A percentile compares a stretch with the other conserved stretches of the same genome.
phyloP scores from a whole-genome alignment of 2,329 filamentous ascomycete species.

The Thielaviopsis ethacetica region DNA sequence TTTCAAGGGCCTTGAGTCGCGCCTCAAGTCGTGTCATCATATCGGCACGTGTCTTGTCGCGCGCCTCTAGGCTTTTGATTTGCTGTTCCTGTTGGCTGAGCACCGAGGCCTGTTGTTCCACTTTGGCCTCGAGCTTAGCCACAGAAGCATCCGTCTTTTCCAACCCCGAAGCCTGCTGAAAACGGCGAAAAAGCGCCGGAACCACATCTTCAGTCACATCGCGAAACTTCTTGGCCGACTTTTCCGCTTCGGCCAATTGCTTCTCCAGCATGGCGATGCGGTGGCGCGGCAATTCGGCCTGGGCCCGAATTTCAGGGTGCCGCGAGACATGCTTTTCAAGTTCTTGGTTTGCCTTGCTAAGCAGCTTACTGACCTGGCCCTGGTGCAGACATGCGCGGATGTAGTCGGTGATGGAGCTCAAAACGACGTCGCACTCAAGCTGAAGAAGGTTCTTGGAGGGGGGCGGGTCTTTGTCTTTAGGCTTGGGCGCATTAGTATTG shows the following conservation, averaged over 20 bases:
- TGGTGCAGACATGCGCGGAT: background rate
- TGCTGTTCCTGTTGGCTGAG: background rate
- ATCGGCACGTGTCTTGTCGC: background rate
- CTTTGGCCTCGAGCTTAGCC: background rate
- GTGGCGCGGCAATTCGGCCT: background rate
- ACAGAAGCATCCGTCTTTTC: background rate
- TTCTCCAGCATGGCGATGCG: background rate
- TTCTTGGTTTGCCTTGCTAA: background rate
- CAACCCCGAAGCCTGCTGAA: background rate
- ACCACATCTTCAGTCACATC: background rate
- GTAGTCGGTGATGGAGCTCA: background rate
- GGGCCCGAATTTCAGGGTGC: slow-evolving; percentile 1
- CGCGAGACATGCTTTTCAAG: slow-evolving; percentile 3
- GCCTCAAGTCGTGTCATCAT: background rate
- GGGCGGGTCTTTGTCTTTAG: background rate
- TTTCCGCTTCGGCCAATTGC: background rate
- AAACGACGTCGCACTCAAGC: background rate
- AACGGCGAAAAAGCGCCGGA: background rate
- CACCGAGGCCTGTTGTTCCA: background rate
- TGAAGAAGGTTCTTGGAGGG: background rate
- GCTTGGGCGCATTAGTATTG: background rate
- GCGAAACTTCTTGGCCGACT: background rate
- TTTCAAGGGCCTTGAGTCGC: background rate
- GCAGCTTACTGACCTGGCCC: background rate
- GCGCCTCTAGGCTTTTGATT: background rate